phyloP scores from a whole-genome alignment of 1,139 yeast genomes.

The Suhomyces choctaworum region DNA sequence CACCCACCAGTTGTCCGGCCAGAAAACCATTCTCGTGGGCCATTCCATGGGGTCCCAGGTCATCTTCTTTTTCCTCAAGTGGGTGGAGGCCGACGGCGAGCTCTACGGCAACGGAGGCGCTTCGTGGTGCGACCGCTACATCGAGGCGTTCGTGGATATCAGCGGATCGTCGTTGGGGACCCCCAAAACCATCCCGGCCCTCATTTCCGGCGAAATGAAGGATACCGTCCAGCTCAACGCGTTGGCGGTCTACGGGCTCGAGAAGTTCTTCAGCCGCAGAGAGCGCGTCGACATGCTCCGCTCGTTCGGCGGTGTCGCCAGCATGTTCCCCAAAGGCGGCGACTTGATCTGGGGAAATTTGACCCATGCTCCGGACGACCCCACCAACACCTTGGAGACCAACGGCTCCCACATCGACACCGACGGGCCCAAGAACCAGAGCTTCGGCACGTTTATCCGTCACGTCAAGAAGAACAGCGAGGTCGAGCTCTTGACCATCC shows the following conservation, averaged over 20 bases:
- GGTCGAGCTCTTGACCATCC: slow-evolving; percentile 50
- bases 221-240: slow-evolving; percentile 94
- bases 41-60: slow-evolving; percentile 98
- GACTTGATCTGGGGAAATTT: slow-evolving; percentile 81
- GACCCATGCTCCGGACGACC: slow-evolving; percentile 62
- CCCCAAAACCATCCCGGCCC: slow-evolving; percentile 89
- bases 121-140: slow-evolving; percentile 80
- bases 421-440: slow-evolving; percentile 39
- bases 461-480: slow-evolving; percentile 25
- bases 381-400: slow-evolving; percentile 34
- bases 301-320: slow-evolving; percentile 89
- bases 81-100: slow-evolving; percentile 90
- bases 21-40: slow-evolving; percentile 77
- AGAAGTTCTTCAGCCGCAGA: slow-evolving; percentile 84
- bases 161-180: slow-evolving; percentile 90
- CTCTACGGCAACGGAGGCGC: slow-evolving; percentile 85
- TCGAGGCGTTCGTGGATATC: slow-evolving; percentile 79
- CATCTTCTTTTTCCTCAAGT: slow-evolving; percentile 81
- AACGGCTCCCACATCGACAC: slow-evolving; percentile 22
- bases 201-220: slow-evolving; percentile 95
- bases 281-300: slow-evolving; percentile 86
- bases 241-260: slow-evolving; percentile 90
- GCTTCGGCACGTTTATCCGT: slow-evolving; percentile 75
- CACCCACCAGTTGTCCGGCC: slow-evolving; percentile 48
- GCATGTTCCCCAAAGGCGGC: slow-evolving; percentile 97